Evolutionary conservation across 129 eudicot species (phyloP).

Genomic region (Flaveria bidentis): DNA sequence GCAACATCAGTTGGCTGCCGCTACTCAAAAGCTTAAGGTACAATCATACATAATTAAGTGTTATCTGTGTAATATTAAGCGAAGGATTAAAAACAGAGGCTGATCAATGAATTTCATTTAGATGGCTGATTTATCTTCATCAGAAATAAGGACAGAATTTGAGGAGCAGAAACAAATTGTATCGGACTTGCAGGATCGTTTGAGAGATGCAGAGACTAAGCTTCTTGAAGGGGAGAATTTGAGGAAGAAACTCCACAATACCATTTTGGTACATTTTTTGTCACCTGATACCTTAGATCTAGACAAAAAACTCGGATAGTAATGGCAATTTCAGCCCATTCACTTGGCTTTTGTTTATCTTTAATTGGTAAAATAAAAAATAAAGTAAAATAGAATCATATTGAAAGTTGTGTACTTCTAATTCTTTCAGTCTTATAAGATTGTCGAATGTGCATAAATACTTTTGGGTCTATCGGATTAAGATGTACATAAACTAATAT

Average conservation of each 20-base stretch:
- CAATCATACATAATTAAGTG: neutral
- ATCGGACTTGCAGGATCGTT: slow-evolving; percentile 44
- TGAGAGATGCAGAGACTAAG: slow-evolving; percentile 48
- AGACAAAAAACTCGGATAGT: neutral
- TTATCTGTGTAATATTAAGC: neutral
- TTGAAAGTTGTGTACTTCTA: neutral
- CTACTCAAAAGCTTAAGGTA: slow-evolving; percentile 54
- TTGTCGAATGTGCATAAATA: neutral
- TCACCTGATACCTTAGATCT: neutral
- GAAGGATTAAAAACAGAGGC: neutral
- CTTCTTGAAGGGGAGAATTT: slow-evolving; percentile 60
- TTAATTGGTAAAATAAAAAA: neutral
- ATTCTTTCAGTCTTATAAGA: neutral
- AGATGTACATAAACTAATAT: neutral
- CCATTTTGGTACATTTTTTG: slow-evolving; percentile 50
- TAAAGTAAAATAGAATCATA: neutral
- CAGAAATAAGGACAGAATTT: slow-evolving; percentile 43
- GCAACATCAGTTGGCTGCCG: slow-evolving; percentile 43
- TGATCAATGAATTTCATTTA: slow-evolving; percentile 4
- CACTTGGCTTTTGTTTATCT: neutral
- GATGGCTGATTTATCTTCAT: slow-evolving; percentile 56
- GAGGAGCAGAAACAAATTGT: slow-evolving; percentile 43
- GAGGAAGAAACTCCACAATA: slow-evolving; percentile 66
- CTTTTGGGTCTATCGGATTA: neutral
- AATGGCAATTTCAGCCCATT: neutral